phyloP scores from a whole-genome alignment of 1,284 basidiomycete genomes.

The Omphalotus olearius region DNA sequence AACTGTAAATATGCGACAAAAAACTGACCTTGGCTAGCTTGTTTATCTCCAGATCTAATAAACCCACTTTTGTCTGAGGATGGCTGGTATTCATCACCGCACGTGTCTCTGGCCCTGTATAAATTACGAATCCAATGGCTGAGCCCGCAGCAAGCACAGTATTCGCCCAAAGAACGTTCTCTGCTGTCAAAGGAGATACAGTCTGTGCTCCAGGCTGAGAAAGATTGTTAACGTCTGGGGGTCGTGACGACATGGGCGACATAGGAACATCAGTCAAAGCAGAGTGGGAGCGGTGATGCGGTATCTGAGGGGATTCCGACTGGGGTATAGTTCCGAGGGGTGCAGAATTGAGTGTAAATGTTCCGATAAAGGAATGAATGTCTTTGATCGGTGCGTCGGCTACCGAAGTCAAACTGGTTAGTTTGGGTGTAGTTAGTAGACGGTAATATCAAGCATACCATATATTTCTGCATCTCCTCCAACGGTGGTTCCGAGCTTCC shows the following conservation, averaged over 20 bases:
- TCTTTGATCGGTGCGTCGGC: conserved; percentile 96
- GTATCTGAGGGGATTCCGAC: background rate
- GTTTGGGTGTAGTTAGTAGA: background rate
- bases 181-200: conserved; percentile 81
- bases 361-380: conserved; percentile 94
- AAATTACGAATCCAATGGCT: conserved; percentile 90
- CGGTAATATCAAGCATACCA: conserved; percentile 42
- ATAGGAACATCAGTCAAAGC: conserved; percentile 7
- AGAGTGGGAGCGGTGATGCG: conserved; percentile 4
- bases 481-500: conserved; percentile 42
- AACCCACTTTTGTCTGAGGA: conserved; percentile 91
- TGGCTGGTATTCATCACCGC: conserved; percentile 99
- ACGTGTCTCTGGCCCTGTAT: conserved; percentile 92
- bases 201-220: conserved; percentile 48
- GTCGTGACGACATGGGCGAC: background rate
- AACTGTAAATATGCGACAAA: background rate
- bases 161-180: conserved; percentile 97
- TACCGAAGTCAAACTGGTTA: conserved; percentile 24
- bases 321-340: conserved; percentile 15
- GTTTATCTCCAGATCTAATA: conserved; percentile 95
- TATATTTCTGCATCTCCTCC: conserved; percentile 71
- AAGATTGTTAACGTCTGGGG: background rate
- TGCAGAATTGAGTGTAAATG: conserved; percentile 72
- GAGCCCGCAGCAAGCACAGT: conserved; percentile 95
- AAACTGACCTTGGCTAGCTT: conserved; percentile 81